Evolutionary conservation across 306 rosid species (phyloP), one percentile per base, ranked within the genome.

Genomic region (Prunus mira): DNA sequence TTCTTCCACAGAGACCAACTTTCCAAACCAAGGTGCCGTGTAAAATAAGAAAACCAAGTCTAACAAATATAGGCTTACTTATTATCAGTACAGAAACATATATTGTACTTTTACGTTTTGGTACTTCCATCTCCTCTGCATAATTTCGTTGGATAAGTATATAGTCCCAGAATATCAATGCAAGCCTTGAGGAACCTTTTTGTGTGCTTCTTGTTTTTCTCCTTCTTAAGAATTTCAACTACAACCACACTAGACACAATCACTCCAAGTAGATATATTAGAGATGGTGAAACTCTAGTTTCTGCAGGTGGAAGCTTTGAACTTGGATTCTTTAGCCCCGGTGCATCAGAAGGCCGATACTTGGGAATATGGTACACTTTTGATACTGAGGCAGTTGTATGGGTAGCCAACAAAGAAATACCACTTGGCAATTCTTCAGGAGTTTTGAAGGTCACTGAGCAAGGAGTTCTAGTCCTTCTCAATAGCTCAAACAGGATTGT

Each of bases 331-430:
- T 74, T 80, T 41, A n/a, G 63, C 24, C 76, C 81, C 5, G 38
- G 9, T 12, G 61, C 69, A 27, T 58, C 67, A 0, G 61, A 67
- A 6, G 19, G 38, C 4, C 76, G 54, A 2, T 80, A 74, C 54
- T 38, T 74, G 25, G 83, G 83, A 41, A 80, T 80, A 24, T 61
- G 80, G 83, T 69, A 17, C 61, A 52, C 22, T 1, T 2, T 67
- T 19, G 54, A 76, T 12, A 9, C 30, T 9, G 41, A 69, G 8
- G 25, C 66, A 25, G 43, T 75, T 0, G 80, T 75, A 3, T 80
- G 77, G 80, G 76, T 68, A 9, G 83, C 79, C 13, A 80, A 80
- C 32, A 52, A 34, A 80, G 75, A 74, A 57, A 74, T 19, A 27
- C 76, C 84, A 32, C 28, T 69, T 5, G 56, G 32, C 9, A 5